phyloP scores from a whole-genome alignment of 2,329 filamentous ascomycete species.

The Coniella vitis region DNA sequence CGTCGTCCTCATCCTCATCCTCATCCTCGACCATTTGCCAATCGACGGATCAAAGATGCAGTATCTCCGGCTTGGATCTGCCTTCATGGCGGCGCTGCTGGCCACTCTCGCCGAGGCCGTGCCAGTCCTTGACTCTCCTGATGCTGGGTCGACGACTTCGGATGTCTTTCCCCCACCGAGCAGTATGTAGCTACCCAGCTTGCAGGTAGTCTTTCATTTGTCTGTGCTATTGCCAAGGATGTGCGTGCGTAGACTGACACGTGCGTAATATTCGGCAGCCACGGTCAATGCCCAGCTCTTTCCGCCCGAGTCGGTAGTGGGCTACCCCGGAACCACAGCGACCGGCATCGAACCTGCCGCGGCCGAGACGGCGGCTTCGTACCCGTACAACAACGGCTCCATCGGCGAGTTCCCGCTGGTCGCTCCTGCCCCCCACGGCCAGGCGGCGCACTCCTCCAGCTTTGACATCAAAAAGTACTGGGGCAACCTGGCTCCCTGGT shows the following conservation, averaged over 20 bases:
- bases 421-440: conserved; percentile 21
- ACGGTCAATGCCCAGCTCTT: conserved; percentile 24
- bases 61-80: neutral
- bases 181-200: conserved; percentile 15
- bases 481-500: conserved; percentile 29
- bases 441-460: conserved; percentile 15
- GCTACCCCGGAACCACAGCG: conserved; percentile 22
- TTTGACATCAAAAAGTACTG: conserved; percentile 27
- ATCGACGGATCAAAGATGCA: conserved; percentile 3
- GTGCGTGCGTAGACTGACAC: neutral
- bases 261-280: conserved; percentile 14
- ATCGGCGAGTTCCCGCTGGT: conserved; percentile 26
- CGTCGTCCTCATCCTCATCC: too few species aligned
- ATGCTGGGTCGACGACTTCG: conserved; percentile 13
- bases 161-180: conserved; percentile 19
- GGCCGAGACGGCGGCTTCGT: conserved; percentile 23
- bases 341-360: conserved; percentile 25
- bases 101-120: neutral
- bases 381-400: conserved; percentile 23
- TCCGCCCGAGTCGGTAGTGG: conserved; percentile 24
- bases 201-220: neutral
- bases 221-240: neutral
- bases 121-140: conserved; percentile 9
- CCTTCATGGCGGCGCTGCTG: neutral
- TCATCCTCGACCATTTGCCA: too few species aligned